Base-by-base conservation (phyloP, 495 filamentous ascomycete species). In the Penicillium malachiteum region DNA sequence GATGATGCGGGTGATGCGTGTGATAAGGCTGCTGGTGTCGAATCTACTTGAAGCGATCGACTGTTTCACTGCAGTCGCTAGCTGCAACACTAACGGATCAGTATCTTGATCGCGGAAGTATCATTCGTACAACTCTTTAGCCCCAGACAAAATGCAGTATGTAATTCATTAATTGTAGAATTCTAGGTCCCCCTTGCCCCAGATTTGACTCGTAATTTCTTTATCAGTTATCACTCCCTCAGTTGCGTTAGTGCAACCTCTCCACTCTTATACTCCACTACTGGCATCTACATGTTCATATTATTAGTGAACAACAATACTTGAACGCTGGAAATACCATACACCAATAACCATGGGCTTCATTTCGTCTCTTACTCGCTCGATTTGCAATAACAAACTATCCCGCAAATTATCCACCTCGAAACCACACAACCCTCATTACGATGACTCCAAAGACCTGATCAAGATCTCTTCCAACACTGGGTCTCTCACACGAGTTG, bases 401-500 rank as follows among this genome's bases (percentile, higher is more conserved):
- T 64, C 65, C 2, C 48, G 42, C 37, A 57, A 54, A 41, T 50
- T 62, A 9, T 66, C 63, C 30, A 55, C 42, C 16, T 38, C 55
- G 10, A 57, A 60, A 38, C 54, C 55, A 12, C 14, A n/a, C 43
- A 56, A 57, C 18, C 52, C 54, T 42, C 56, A 41, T 5, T 57
- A 63, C 33, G 62, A 65, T 14, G 65, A 68, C 37, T 48, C 54
- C 4, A 66, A 66, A 17, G 63, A 68, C 14, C 37, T 68, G n/a
- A 66, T 68, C 53, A 57, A 58, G 40, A 52, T 56, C 10, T 43
- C 46, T 1, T 68, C 57, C 3, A 54, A 58, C 12, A 35, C 47
- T 12, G 38, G 39, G 17, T 66, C 63, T 8, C 50, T 56, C 13
- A 48, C 49, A 1, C 52, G 46, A 31, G 40, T 40, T n/a, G 53